Conservation (phyloP, 306 rosid species). For the Quercus mongolica region DNA sequence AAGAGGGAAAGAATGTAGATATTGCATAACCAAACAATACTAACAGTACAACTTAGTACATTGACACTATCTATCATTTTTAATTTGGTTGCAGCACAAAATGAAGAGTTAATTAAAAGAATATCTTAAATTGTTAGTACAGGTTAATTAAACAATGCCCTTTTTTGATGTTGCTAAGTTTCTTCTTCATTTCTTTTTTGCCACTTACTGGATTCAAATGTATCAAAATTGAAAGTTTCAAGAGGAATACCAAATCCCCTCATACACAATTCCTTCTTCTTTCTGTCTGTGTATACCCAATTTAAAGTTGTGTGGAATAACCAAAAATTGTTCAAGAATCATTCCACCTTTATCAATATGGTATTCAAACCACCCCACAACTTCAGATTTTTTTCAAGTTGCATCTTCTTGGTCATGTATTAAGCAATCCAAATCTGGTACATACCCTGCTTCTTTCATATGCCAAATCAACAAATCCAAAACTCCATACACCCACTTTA, state of each 20-base stretch:
- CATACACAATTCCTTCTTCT: not conserved
- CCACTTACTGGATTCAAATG: not conserved
- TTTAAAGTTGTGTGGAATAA: slow-evolving; percentile 1
- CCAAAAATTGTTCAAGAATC: not conserved
- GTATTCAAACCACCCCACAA: not conserved
- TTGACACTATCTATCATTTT: not conserved
- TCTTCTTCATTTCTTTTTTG: not conserved
- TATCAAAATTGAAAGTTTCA: not conserved
- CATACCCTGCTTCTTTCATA: slow-evolving; percentile 49
- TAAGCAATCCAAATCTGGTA: slow-evolving; percentile 39
- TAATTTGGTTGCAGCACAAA: not conserved
- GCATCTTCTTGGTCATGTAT: slow-evolving; percentile 39
- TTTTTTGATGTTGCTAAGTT: not conserved
- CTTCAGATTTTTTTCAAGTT: slow-evolving; percentile 35
- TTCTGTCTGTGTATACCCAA: not conserved
- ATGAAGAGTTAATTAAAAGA: not conserved
- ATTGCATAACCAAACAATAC: not conserved
- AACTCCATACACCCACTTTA: slow-evolving; percentile 39
- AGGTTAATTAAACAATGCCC: not conserved
- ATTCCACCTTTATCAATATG: not conserved
- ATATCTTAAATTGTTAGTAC: not conserved
- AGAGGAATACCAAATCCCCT: not conserved
- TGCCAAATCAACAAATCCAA: slow-evolving; percentile 50
- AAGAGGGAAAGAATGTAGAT: not conserved
- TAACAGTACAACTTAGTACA: not conserved